Base-by-base conservation (phyloP, 1,284 basidiomycete genomes). In the Retiboletus fuscus region DNA sequence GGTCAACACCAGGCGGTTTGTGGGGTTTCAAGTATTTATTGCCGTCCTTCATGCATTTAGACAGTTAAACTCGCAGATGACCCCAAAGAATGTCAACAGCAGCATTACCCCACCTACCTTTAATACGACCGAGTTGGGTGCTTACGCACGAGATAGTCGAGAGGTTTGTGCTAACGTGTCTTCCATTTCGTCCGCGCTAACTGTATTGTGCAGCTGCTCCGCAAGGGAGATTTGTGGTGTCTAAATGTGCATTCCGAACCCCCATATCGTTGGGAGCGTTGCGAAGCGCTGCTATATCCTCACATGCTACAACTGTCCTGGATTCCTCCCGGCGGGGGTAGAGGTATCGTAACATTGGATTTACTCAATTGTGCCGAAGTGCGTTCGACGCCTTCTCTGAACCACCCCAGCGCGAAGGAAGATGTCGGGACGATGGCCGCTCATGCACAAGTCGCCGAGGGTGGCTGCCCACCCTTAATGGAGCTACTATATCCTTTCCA, bases 361-460 rank as follows among this genome's bases (percentile, higher is more conserved):
- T 81, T 97, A 5, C 83, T 95, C 61, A 95, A 94, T 78, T 96
- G 95, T 77, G 91, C 89, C 34, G 93, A 92, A 80, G 94, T 96
- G 3, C 90, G 92, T 63, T 93, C 92, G 11, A 91, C 93, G 0
- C 91, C 92, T 57, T 93, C 91, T 15, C 94, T 94, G 0, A 90
- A 87, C 51, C 93, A 96, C 78, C 92, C 93, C 0, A 89, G 88
- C 61, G 93, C 93, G 0, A 85, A 87, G 53, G 94, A 95, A 70
- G 95, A 97, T 80, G 91, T 96, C 6, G 95, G 95, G 0, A 94
- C 93, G 7, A 85, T 92, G 39, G 94, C 95, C 11, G 95, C 95
- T 3, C 86, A 86, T 65, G 81, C 87, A 70, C 93, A 91, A 76
- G 86, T 85, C 24, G 79, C 80, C 3, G 88, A 85, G 67, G 86